Evolutionary conservation across 768 basidiomycete genomes (phyloP).

Genomic region (Tremella mesenterica): DNA sequence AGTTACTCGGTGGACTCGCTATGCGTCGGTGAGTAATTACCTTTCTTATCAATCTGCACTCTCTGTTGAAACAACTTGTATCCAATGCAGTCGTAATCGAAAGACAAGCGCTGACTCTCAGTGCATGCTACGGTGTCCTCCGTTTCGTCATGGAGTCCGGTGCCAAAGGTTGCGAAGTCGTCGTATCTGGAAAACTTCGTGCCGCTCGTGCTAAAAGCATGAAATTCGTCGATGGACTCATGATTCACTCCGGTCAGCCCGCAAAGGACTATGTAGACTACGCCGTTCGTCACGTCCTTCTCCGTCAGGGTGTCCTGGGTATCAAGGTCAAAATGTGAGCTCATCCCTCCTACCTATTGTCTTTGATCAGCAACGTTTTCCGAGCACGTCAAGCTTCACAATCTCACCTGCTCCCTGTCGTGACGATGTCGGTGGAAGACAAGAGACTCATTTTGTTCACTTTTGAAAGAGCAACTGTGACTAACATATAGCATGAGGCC

Average conservation of each 20-base stretch:
- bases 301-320: constrained; percentile 96
- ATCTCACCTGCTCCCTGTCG: constrained; percentile 1
- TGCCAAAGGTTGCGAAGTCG: constrained; percentile 98
- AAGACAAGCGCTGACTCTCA: constrained; percentile 35
- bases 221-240: constrained; percentile 99
- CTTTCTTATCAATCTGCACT: not conserved
- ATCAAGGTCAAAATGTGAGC: constrained; percentile 99
- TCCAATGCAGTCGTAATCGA: not conserved
- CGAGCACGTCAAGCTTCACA: not conserved
- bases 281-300: constrained; percentile 93
- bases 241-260: constrained; percentile 82
- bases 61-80: not conserved
- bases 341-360: not conserved
- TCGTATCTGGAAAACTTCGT: constrained; percentile 98
- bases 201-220: constrained; percentile 99
- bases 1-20: constrained; percentile 97
- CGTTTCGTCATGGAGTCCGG: constrained; percentile 99
- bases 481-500: constrained; percentile 74
- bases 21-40: constrained; percentile 71
- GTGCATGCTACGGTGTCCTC: constrained; percentile 98
- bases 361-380: not conserved
- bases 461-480: not conserved
- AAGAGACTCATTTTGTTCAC: not conserved
- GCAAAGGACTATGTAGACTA: constrained; percentile 92
- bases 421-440: not conserved